Evolutionary conservation across 1,284 basidiomycete genomes (phyloP), one percentile per base, ranked within the genome.

Genomic region (Ustilago nuda): DNA sequence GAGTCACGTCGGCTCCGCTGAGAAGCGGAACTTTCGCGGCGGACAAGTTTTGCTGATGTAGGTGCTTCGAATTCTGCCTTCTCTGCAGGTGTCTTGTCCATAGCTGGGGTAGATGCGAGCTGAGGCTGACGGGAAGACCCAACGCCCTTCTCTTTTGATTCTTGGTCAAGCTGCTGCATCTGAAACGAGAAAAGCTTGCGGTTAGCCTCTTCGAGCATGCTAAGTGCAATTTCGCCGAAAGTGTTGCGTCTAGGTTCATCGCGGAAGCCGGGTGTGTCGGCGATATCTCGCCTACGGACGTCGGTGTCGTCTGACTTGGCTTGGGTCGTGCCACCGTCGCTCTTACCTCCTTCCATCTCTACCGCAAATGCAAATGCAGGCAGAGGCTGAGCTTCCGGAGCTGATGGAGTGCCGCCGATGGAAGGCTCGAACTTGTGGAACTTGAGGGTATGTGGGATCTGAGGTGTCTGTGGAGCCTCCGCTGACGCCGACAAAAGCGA

Each of bases 131-230:
- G 70, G 12, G 70, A 66, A 9, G 64, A 60, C 0, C 65, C 64
- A 4, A 66, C 64, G 1, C 64, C 64, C 12, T 64, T 72, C 45
- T 55, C 62, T 11, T 37, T 19, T 4, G 61, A 50, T 17, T 61
- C 62, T 13, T 65, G 35, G 12, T 65, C 67, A 8, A 61, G 46
- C 56, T 76, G 73, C 57, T 76, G 68, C 63, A 61, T 61, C 59
- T 76, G 73, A 41, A 72, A 72, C 12, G 60, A 9, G 37, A 66
- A 72, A 7, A 72, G 52, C 60, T 72, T 72, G 2, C 66, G 37
- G 46, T 76, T 76, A 6, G 73, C 69, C 51, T 76, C 73, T 41
- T 68, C 64, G 9, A 76, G 57, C 68, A 76, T 67, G 52, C 66
- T 58, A 11, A 58, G 62, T 36, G 41, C 62, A 8, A 68, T 33